Base-by-base conservation (phyloP, 1,284 basidiomycete species). In the Xanthoconium separans region DNA sequence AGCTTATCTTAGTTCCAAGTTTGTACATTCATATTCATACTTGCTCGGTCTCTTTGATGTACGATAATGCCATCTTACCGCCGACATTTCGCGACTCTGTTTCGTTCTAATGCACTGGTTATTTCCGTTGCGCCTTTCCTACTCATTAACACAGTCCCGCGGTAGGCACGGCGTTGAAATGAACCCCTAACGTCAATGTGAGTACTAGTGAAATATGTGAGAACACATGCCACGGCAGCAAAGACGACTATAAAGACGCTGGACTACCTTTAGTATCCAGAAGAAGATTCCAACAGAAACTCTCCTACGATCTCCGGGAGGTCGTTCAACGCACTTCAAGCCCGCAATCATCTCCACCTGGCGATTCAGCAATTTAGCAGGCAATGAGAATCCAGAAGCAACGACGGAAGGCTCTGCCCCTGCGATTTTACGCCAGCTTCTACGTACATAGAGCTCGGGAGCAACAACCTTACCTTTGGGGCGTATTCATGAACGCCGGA, bases 311-410 rank as follows among this genome's bases (percentile, higher is more conserved):
- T 64, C 9, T 50, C 61, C 22, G 41, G 15, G 18, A 66, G 50
- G 18, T 39, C 34, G 42, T 24, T 67, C 53, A 34, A 64, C 54
- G 36, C 58, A 58, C 10, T 55, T 55, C 39, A 74, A 61, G 22
- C 69, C 57, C 5, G 62, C 56, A 16, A 73, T 60, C 22, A 66
- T 64, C 44, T 72, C 67, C 7, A 61, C 54, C 72, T 22, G 30
- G 22, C 16, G n/a, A 36, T 34, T 44, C 22, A 42, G 10, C 24
- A 4, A 45, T 18, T 16, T 16, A 34, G 2, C 33, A 16, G 4
- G 6, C 10, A 10, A 31, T 33, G 44, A 40, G 50, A 49, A 51
- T 48, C 44, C 29, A 40, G 45, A 51, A 50, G 45, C 30, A 30
- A 13, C 4, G 16, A 24, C 24, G 24, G 16, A 36, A 9, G n/a